Conservation (phyloP, 176 grass and related monocot species). For the Rhipidocladum racemiflorum region DNA sequence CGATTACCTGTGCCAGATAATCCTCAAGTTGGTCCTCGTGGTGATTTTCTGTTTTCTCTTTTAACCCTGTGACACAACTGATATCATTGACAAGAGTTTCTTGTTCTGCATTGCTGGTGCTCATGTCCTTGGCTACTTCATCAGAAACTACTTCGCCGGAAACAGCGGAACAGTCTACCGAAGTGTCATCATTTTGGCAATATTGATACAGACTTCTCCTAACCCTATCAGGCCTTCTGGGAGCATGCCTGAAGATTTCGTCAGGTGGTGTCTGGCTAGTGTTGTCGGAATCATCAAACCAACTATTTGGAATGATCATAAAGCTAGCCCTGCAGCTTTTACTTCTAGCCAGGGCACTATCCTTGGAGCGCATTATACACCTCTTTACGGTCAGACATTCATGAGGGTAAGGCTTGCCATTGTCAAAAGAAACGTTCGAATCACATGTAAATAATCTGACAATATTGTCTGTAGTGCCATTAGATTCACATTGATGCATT, state of each 20-base stretch:
- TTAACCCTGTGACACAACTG: conserved; percentile 21
- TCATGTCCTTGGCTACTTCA: conserved; percentile 14
- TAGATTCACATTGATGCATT: conserved; percentile 35
- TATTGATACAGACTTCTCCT: conserved; percentile 55
- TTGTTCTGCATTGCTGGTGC: conserved; percentile 26
- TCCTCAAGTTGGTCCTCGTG: conserved; percentile 19
- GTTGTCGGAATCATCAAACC: conserved; percentile 58
- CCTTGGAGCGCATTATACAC: conserved; percentile 36
- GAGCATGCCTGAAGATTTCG: conserved; percentile 41
- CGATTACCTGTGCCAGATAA: conserved; percentile 18
- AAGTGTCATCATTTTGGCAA: conserved; percentile 29
- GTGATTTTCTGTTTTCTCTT: conserved; percentile 15
- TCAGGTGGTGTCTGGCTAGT: conserved; percentile 41
- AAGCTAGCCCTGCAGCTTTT: conserved; percentile 80
- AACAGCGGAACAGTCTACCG: conserved; percentile 12
- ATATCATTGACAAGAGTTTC: conserved; percentile 17
- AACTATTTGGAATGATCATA: conserved; percentile 58
- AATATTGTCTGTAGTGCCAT: conserved; percentile 14
- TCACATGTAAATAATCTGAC: conserved; percentile 37
- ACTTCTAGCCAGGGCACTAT: conserved; percentile 56
- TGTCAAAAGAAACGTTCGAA: conserved; percentile 28
- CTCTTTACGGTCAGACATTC: conserved; percentile 39
- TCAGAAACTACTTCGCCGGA: conserved; percentile 27
- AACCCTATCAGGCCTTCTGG: conserved; percentile 51
- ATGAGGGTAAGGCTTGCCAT: conserved; percentile 23